These are phyloP conservation scores for Aspergillus indologenus DNA, from an alignment of 495 filamentous ascomycete species.

Conservation along the genomic window DNA sequence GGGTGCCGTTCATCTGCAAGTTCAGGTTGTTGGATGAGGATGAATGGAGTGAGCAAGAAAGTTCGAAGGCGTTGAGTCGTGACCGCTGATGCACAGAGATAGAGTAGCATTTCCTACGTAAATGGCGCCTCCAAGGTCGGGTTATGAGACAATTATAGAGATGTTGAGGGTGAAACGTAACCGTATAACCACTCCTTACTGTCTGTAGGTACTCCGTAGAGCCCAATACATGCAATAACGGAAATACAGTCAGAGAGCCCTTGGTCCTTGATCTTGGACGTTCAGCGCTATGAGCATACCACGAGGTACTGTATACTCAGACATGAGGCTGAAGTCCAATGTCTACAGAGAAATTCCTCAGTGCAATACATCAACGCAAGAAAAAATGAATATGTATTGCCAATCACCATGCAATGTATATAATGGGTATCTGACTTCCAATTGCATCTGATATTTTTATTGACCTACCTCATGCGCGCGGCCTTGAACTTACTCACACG, in stretches of 20 bases:
- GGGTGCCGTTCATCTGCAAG: not conserved
- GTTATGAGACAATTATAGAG: not conserved
- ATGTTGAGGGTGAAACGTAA: constrained; percentile 33
- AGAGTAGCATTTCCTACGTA: not conserved
- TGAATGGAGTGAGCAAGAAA: not conserved
- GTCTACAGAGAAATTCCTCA: not conserved
- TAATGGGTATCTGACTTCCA: constrained; percentile 16
- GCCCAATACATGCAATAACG: constrained; percentile 25
- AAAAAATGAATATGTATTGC: not conserved
- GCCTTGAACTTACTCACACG: constrained; percentile 88
- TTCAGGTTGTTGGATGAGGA: not conserved
- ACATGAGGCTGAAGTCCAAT: not conserved
- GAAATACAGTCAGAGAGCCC: constrained; percentile 29
- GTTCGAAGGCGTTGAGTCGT: not conserved
- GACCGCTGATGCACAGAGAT: not conserved
- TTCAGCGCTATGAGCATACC: constrained; percentile 17
- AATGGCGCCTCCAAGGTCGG: not conserved
- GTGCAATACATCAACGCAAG: not conserved
- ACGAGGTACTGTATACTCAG: constrained; percentile 15
- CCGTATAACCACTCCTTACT: constrained; percentile 15
- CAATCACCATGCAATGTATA: not conserved
- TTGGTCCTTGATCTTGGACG: constrained; percentile 24
- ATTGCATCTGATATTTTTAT: constrained; percentile 16
- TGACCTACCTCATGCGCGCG: constrained; percentile 58
- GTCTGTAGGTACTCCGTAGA: constrained; percentile 26